Percentiles rank a stretch among this genome's conserved stretches.
phyloP scores from a whole-genome alignment of 2,329 filamentous ascomycete species.

The Aspergillus ustus region DNA sequence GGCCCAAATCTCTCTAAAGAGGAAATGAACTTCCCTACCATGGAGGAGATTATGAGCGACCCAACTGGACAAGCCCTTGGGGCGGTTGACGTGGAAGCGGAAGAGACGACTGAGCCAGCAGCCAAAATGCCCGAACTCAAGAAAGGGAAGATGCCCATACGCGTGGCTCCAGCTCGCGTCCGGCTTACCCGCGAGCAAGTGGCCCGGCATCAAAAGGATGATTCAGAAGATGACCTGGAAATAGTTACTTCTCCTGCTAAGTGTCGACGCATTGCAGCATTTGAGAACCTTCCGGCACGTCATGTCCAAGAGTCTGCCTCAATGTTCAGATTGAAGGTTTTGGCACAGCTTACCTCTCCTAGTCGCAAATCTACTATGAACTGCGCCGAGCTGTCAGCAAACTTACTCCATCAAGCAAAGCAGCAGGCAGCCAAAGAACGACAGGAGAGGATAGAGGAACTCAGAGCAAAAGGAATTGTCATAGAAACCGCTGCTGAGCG shows the following conservation, averaged over 20 bases:
- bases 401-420: constrained; percentile 72
- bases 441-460: constrained; percentile 73
- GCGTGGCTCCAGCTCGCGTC: constrained; percentile 44
- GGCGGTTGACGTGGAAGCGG: constrained; percentile 9
- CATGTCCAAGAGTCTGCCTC: constrained; percentile 65
- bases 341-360: constrained; percentile 72
- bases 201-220: constrained; percentile 40
- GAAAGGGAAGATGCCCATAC: constrained; percentile 34
- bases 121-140: constrained; percentile 29
- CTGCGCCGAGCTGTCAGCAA: constrained; percentile 68
- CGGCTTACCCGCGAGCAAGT: constrained; percentile 45
- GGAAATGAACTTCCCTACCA: constrained; percentile 42
- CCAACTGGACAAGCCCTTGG: constrained; percentile 29
- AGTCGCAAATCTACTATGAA: constrained; percentile 64
- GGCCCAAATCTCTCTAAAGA: neutral
- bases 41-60: constrained; percentile 42
- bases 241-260: constrained; percentile 57
- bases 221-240: constrained; percentile 63
- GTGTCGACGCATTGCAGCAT: constrained; percentile 59
- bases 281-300: constrained; percentile 69
- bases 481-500: constrained; percentile 87
- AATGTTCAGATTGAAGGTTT: constrained; percentile 69
- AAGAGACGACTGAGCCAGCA: constrained; percentile 23
- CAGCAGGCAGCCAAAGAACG: constrained; percentile 80
- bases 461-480: constrained; percentile 78